Conservation (phyloP, 139 green algal species). For the Zygnema circumcarinatum region DNA sequence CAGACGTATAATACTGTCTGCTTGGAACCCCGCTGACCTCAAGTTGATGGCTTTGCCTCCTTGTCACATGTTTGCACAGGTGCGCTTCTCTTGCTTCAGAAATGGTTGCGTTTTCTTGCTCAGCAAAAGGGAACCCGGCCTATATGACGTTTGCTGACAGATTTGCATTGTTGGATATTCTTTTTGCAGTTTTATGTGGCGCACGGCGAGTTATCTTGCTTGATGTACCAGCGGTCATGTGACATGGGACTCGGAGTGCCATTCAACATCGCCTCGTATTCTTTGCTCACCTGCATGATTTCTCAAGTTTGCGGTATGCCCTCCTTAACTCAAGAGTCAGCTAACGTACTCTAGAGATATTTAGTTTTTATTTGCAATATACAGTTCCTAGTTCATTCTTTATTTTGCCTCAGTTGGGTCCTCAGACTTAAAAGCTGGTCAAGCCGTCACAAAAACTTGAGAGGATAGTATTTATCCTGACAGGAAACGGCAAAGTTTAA, state of each 20-base stretch:
- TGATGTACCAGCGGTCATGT: slow-evolving; percentile 98
- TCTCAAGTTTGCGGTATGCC: slow-evolving; percentile 78
- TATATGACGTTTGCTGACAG: neutral
- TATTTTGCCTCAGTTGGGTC: neutral
- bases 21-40: slow-evolving; percentile 96
- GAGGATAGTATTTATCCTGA: no score
- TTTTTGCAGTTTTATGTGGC: slow-evolving; percentile 94
- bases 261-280: slow-evolving; percentile 99
- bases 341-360: slow-evolving; percentile 27
- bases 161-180: neutral
- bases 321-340: slow-evolving; percentile 28
- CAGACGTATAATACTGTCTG: slow-evolving; percentile 92
- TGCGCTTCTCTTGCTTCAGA: neutral
- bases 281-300: slow-evolving; percentile 92
- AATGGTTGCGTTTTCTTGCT: neutral
- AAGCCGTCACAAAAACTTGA: no score
- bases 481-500: no score
- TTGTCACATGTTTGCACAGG: slow-evolving; percentile 93
- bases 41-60: slow-evolving; percentile 95
- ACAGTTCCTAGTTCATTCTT: slow-evolving; percentile 1
- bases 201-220: slow-evolving; percentile 93
- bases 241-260: slow-evolving; percentile 98
- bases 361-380: slow-evolving; percentile 7
- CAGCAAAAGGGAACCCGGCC: neutral
- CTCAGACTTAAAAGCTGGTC: neutral